Evolutionary conservation across 1,284 basidiomycete genomes (phyloP).

Genomic region (Agroathelia rolfsii): DNA sequence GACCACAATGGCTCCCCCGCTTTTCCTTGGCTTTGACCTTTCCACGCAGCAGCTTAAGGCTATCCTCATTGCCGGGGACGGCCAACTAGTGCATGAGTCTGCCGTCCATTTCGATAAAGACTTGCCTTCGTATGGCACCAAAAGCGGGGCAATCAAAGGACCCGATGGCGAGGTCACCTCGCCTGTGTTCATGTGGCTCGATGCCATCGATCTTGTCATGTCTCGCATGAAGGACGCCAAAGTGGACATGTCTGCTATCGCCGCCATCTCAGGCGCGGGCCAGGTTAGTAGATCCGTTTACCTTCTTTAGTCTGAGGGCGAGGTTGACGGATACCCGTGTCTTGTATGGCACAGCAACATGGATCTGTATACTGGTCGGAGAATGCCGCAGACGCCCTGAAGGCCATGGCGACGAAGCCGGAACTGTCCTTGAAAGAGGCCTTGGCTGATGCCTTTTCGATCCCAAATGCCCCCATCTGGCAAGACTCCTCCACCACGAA

Average conservation of each 20-base stretch:
- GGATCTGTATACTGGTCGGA: slow-evolving; percentile 83
- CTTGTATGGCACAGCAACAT: too few relatives aligned
- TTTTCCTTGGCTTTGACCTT: slow-evolving; percentile 82
- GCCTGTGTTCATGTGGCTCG: slow-evolving; percentile 78
- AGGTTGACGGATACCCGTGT: too few relatives aligned
- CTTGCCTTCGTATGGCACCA: slow-evolving; percentile 64
- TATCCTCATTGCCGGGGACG: slow-evolving; percentile 52
- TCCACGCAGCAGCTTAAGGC: slow-evolving; percentile 86
- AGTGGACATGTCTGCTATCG: slow-evolving; percentile 50
- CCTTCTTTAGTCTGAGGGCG: too few relatives aligned
- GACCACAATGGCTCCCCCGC: slow-evolving; percentile 23
- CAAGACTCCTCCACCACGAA: slow-evolving; percentile 80
- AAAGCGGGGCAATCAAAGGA: slow-evolving; percentile 62
- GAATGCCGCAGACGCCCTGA: slow-evolving; percentile 43
- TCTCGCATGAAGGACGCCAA: slow-evolving; percentile 53
- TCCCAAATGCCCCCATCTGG: slow-evolving; percentile 76
- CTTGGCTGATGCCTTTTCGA: slow-evolving; percentile 58
- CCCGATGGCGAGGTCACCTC: slow-evolving; percentile 68
- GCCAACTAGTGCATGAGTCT: slow-evolving; percentile 58
- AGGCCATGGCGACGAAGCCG: slow-evolving; percentile 46
- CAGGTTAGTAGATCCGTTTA: slow-evolving; percentile 45
- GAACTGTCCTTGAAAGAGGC: slow-evolving; percentile 34
- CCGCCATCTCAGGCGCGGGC: slow-evolving; percentile 65
- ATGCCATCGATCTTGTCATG: slow-evolving; percentile 75
- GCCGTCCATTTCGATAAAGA: slow-evolving; percentile 78